phyloP scores from a whole-genome alignment of 139 green algal species.

The Ettlia oleoabundans region DNA sequence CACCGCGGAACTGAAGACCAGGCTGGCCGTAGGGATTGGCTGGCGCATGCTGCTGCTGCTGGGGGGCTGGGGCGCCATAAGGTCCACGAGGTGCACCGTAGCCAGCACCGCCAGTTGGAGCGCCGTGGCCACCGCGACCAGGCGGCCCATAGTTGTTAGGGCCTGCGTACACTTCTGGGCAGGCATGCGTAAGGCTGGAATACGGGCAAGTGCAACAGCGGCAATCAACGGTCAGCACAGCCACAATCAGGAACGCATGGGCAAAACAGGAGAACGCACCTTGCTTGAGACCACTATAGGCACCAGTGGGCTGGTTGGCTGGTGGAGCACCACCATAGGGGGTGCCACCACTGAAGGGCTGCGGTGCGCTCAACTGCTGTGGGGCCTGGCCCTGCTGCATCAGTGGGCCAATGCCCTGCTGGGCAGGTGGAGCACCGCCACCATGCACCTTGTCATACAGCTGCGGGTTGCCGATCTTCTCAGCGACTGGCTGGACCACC shows the following conservation, averaged over 20 bases:
- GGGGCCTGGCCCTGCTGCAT: too few species aligned
- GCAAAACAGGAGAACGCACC: constrained; percentile 12
- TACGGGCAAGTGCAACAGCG: too few species aligned
- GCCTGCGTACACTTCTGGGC: not conserved
- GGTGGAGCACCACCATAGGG: too few species aligned
- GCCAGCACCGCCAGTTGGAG: constrained; percentile 1
- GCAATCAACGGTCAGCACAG: too few species aligned
- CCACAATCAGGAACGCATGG: too few species aligned
- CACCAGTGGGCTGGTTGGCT: not conserved
- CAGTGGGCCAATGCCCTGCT: too few species aligned
- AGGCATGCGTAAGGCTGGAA: too few species aligned
- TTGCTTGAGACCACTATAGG: constrained; percentile 21
- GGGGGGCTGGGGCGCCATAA: not conserved
- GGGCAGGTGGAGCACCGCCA: not conserved
- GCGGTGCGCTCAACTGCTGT: too few species aligned
- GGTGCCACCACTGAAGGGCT: too few species aligned
- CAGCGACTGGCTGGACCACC: constrained; percentile 4
- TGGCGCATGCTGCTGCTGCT: constrained; percentile 16
- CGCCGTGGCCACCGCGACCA: constrained; percentile 27
- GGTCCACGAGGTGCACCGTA: not conserved
- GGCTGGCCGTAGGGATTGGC: constrained; percentile 27
- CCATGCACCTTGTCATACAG: constrained; percentile 6
- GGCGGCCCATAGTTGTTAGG: not conserved
- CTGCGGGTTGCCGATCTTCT: constrained; percentile 20
- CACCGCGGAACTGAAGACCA: constrained; percentile 11